Percentiles rank a stretch among this genome's conserved stretches.
Conservation (phyloP, 345 rosid species). For the Arabidopsis arenosa region DNA sequence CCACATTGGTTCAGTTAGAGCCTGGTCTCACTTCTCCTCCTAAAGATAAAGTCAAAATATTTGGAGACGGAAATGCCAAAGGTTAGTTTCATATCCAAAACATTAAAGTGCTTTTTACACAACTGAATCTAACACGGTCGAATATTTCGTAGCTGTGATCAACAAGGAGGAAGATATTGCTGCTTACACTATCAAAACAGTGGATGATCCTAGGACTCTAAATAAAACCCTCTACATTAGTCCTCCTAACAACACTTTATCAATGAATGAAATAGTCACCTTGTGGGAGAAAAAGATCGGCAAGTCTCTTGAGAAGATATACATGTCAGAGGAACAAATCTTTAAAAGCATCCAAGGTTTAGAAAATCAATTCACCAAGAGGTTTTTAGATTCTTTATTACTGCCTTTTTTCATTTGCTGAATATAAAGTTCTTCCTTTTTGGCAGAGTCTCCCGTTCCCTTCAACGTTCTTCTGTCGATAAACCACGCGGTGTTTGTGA, state of each 20-base stretch:
- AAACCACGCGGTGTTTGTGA: conserved; percentile 66
- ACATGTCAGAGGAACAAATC: conserved; percentile 61
- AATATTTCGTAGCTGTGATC: conserved; percentile 50
- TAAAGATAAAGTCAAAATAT: conserved; percentile 58
- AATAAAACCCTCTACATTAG: conserved; percentile 63
- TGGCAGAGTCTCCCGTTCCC: conserved; percentile 64
- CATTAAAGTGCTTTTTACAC: background rate
- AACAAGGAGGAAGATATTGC: conserved; percentile 66
- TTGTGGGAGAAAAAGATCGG: conserved; percentile 77
- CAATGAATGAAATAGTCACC: conserved; percentile 63
- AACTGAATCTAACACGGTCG: background rate
- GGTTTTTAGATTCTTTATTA: background rate
- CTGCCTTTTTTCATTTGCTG: background rate
- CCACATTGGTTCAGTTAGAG: conserved; percentile 50
- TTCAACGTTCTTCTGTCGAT: conserved; percentile 53
- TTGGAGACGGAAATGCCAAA: conserved; percentile 65
- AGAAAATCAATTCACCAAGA: background rate
- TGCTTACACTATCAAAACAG: conserved; percentile 57
- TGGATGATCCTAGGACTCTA: conserved; percentile 67
- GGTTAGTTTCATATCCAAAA: conserved; percentile 38
- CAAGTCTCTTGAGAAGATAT: conserved; percentile 59
- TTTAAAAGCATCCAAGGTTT: conserved; percentile 63
- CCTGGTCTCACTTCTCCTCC: conserved; percentile 64
- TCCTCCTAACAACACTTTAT: conserved; percentile 60
- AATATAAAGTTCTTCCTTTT: background rate